Percentiles rank a stretch among this genome's conserved stretches.
These are phyloP conservation scores for Hypoxylon sp. DNA, from an alignment of 2,329 filamentous ascomycete species.

Conservation along the genomic window DNA sequence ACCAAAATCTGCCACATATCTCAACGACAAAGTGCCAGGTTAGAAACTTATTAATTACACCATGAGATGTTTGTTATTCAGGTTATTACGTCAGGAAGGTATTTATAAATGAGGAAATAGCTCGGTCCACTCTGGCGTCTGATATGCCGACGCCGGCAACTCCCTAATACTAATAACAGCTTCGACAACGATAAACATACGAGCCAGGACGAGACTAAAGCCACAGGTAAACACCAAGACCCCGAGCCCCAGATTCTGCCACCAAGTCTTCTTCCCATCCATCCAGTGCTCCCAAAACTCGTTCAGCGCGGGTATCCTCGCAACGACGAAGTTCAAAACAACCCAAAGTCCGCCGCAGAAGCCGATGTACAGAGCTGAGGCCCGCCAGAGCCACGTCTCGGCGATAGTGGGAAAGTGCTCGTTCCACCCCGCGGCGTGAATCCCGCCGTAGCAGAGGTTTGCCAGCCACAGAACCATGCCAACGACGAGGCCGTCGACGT, in stretches of 20 bases:
- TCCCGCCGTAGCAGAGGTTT: constrained; percentile 11
- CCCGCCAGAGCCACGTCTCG: constrained; percentile 40
- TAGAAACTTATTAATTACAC: too few species aligned
- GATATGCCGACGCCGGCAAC: constrained; percentile 33
- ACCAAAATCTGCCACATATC: too few species aligned
- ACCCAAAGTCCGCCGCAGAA: constrained; percentile 27
- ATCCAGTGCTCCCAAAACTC: constrained; percentile 12
- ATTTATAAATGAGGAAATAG: constrained; percentile 39
- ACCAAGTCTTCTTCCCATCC: constrained; percentile 24
- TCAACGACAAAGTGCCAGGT: too few species aligned
- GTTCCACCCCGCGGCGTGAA: constrained; percentile 42
- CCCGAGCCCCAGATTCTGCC: constrained; percentile 11
- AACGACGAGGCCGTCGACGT: constrained; percentile 14
- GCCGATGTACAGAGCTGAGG: constrained; percentile 31
- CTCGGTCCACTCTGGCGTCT: constrained; percentile 38
- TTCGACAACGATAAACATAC: constrained; percentile 39
- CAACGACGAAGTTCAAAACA: constrained; percentile 14
- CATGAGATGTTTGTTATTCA: too few species aligned
- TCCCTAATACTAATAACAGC: constrained; percentile 39
- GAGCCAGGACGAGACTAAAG: constrained; percentile 26
- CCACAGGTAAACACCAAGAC: constrained; percentile 5
- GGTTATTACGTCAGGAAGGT: too few species aligned
- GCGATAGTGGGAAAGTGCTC: constrained; percentile 39
- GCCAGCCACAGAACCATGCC: constrained; percentile 19
- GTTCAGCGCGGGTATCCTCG: constrained; percentile 8